Percentiles rank a stretch among this genome's conserved stretches.
Evolutionary conservation across 768 basidiomycete species (phyloP).

Genomic region (Tricholoma saponaceum): DNA sequence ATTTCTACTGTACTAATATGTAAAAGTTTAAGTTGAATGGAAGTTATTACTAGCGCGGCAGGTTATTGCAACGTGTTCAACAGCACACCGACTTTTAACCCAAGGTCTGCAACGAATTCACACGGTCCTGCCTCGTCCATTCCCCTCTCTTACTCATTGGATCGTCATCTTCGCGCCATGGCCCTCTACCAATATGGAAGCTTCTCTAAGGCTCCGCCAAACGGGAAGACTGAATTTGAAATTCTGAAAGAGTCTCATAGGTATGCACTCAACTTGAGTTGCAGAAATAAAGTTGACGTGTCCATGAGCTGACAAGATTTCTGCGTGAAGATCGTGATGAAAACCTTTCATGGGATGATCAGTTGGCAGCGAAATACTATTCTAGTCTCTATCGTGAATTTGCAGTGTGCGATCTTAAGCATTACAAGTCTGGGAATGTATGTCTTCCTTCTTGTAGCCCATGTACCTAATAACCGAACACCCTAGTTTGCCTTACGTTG

Average conservation of each 20-base stretch:
- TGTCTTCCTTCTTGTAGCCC: conserved; percentile 17
- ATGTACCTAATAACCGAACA: neutral
- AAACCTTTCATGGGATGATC: conserved; percentile 70
- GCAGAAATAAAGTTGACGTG: neutral
- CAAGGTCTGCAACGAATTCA: no score
- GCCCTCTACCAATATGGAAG: conserved; percentile 29
- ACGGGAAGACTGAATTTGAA: conserved; percentile 62
- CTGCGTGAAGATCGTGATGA: conserved; percentile 64
- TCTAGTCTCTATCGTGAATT: conserved; percentile 86
- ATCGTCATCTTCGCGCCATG: conserved; percentile 19
- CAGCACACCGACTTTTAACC: no score
- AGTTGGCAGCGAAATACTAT: conserved; percentile 87
- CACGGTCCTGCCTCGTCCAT: neutral
- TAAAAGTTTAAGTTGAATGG: no score
- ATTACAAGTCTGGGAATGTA: conserved; percentile 90
- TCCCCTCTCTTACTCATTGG: neutral
- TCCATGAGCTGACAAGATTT: conserved; percentile 47
- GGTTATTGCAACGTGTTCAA: no score
- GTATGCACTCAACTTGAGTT: conserved; percentile 25
- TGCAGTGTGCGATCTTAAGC: conserved; percentile 90
- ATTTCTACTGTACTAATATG: no score
- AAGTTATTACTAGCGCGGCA: no score
- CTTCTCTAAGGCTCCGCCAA: conserved; percentile 25
- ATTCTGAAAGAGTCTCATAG: conserved; percentile 72
- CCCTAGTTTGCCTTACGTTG: conserved; percentile 84